Evolutionary conservation across 768 basidiomycete genomes (phyloP), one percentile per base, ranked within the genome.

Genomic region (Tulasnella sp.): DNA sequence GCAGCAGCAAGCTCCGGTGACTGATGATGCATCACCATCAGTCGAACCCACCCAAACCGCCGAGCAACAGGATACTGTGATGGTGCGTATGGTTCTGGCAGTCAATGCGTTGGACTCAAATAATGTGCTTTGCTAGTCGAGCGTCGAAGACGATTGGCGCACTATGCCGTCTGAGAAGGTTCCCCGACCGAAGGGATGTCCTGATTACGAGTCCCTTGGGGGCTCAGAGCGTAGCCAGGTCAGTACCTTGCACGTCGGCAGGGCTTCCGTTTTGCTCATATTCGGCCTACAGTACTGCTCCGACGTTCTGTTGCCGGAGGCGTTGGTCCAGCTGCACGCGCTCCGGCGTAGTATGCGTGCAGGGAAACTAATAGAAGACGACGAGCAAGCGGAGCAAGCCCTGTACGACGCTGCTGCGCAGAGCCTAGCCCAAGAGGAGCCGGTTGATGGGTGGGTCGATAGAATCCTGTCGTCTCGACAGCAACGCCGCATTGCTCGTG

Each of bases 261-360:
- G 15, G 15, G 36, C 34, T 17, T 38, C 34, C 54, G 22, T 54
- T 40, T 22, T 70, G 67, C 39, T 39, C 64, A 67, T 22, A 22
- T 36, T 34, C 37, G 22, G 29, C 19, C 2, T 68, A 25, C 25
- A 76, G 74, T 76, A 76, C 39, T 76, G 74, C 42, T 31, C 74
- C 12, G 74, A 76, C 36, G 74, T 76, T 15, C 68, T 76, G 12
- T 22, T 76, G 6, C 74, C 74, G 2, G 74, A 76, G 39, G 74
- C 74, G 1, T 52, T 76, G 31, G 36, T 76, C 37, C 74, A 76
- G 36, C 64, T 76, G n/a, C 49, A 39, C 49, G 52, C 52, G 0
- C 52, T 67, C 14, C 58, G 74, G 54, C 37, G 67, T 7, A 58
- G 40, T 37, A 37, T 70, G 58, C 37, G 68, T 14, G 14, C 37